Base-by-base conservation (phyloP, 1,284 basidiomycete species). In the Mycena citricolor region DNA sequence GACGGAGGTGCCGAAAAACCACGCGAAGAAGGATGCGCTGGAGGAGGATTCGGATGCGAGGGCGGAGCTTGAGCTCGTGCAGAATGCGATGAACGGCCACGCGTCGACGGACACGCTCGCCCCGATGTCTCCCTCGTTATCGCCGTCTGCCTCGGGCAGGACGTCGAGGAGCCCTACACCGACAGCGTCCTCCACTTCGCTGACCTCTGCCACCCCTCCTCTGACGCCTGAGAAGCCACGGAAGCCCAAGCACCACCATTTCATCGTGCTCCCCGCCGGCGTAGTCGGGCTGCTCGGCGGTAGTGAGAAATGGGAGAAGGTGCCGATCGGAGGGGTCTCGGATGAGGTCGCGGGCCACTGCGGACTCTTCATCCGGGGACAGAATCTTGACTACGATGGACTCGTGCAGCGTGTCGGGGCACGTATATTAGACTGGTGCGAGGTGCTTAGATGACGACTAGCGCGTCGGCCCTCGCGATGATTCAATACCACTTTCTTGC, bases 311-410 rank as follows among this genome's bases (percentile, higher is more conserved):
- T 79, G 78, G 78, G 71, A 77, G 50, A 60, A 63, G 32, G 71
- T 79, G 0, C 39, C 63, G 19, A 72, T 81, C 32, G 64, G 50
- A 4, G 76, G 72, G 6, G 75, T 70, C 6, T 61, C 71, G 6
- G 74, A 78, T 53, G 77, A 79, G 53, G 77, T 80, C 8, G 68
- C 62, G 12, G 77, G 77, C 1, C 78, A 81, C 58, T 67, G 63
- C 42, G 77, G 77, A 23, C 51, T 81, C n/a, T 79, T 79, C 54
- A 74, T 77, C 35, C 68, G 64, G 5, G 55, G 59, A 5, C 66
- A 69, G 49, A 79, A 80, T 58, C 49, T 71, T 41, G 71, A 73
- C 13, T 81, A 79, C 54, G 69, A 74, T 28, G 61, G 50, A 11
- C 58, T 79, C 19, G 66, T 79, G 4, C 65, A 69, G 31, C 63